Evolutionary conservation across 73 alveolate genomes (phyloP).

Genomic region (Paramecium sexaurelia): DNA sequence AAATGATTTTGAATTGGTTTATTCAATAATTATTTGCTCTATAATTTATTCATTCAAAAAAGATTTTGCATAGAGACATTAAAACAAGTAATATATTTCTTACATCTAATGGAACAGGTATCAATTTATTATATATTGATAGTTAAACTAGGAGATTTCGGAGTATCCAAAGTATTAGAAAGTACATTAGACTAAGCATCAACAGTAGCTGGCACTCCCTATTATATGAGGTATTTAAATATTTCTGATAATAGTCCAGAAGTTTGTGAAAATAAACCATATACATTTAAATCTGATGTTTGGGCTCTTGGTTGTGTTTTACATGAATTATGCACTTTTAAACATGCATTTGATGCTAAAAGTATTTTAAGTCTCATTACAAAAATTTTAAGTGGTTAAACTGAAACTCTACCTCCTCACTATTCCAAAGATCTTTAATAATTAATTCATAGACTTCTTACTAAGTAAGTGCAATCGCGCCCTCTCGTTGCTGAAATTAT

Average conservation of each 20-base stretch:
- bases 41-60: conserved; percentile 90
- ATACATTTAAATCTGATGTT: conserved; percentile 93
- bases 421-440: conserved; percentile 74
- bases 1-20: conserved; percentile 87
- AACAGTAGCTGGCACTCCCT: conserved; percentile 98
- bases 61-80: conserved; percentile 95
- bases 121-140: background rate
- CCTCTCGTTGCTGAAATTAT: conserved; percentile 50
- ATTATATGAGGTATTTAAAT: conserved; percentile 64
- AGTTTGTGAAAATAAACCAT: conserved; percentile 95
- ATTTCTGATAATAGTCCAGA: conserved; percentile 65
- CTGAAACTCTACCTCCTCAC: conserved; percentile 85
- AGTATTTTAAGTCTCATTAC: conserved; percentile 88
- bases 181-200: conserved; percentile 89
- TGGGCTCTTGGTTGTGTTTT: conserved; percentile 99
- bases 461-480: conserved; percentile 24
- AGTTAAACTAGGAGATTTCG: conserved; percentile 97
- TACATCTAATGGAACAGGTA: conserved; percentile 85
- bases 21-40: conserved; percentile 77
- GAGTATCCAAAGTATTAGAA: conserved; percentile 93
- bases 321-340: conserved; percentile 94
- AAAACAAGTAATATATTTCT: conserved; percentile 94
- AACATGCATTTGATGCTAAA: conserved; percentile 96
- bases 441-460: conserved; percentile 30
- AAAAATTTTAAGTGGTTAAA: conserved; percentile 86